Evolutionary conservation across 495 filamentous ascomycete genomes (phyloP), one percentile per base, ranked within the genome.

Genomic region (Podospora conica): DNA sequence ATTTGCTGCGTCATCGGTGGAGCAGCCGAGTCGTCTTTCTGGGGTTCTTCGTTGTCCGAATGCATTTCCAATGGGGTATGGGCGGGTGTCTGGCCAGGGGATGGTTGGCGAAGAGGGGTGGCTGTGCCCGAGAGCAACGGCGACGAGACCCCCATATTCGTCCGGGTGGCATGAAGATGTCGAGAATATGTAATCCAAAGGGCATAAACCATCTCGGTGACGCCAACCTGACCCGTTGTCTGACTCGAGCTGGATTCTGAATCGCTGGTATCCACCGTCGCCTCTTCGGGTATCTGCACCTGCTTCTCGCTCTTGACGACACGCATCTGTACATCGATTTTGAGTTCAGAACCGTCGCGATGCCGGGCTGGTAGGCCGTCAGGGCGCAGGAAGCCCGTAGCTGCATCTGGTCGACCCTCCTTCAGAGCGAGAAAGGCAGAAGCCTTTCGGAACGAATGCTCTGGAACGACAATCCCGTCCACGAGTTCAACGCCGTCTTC

Each of bases 101-200:
- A 90, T 28, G 92, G 91, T 69, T 91, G 90, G 63, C 87, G 88
- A 7, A 89, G 83, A 11, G 91, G 89, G 4, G 87, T 88, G 27
- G 82, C 77, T 23, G 81, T 78, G n/a, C 86, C 82, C n/a, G 87
- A 86, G 3, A 84, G 65, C 12, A 85, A 62, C 40, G 87, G 84
- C 63, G 84, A 83, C n/a, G 84, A 79, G 8, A 84, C 80, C 6
- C 86, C 85, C 31, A 81, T 69, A 60, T 84, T 80, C 9, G 82
- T 77, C 59, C 81, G 81, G 9, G 87, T 82, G 2, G 91, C 88
- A 73, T 98, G 95, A 20, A 98, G 83, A 67, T 96, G 92, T 54
- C 93, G 82, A 9, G 95, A 98, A 74, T 98, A 98, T 4, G 93
- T 98, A 58, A 98, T 88, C 95, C 95, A 98, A 23, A 98, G 79